These are phyloP conservation scores for Fulvia fulva DNA, from an alignment of 2,329 filamentous ascomycete genomes.

Conservation along the genomic window DNA sequence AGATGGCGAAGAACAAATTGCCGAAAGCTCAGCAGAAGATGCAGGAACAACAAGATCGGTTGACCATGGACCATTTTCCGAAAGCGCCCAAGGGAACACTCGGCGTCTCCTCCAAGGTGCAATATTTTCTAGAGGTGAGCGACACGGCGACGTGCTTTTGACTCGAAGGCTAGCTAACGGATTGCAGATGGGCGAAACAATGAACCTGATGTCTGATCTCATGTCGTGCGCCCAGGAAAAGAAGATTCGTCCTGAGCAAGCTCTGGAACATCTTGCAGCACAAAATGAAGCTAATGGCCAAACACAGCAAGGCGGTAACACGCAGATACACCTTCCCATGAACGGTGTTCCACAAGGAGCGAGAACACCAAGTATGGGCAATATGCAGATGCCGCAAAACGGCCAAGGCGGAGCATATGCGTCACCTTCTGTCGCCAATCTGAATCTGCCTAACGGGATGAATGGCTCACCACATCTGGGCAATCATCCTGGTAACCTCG, in stretches of 20 bases:
- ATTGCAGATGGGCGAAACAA: constrained; percentile 58
- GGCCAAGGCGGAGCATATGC: constrained; percentile 42
- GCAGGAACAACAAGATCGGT: constrained; percentile 43
- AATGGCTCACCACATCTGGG: constrained; percentile 47
- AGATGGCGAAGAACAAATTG: constrained; percentile 53
- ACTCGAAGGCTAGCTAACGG: constrained; percentile 13
- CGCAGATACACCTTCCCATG: constrained; percentile 44
- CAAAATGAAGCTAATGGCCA: constrained; percentile 38
- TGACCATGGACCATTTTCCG: constrained; percentile 45
- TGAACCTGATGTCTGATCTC: constrained; percentile 60
- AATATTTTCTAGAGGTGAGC: constrained; percentile 60
- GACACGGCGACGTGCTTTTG: neutral
- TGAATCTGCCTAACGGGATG: constrained; percentile 49
- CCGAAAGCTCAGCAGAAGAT: constrained; percentile 35
- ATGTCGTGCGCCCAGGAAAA: constrained; percentile 56
- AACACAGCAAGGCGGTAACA: constrained; percentile 35
- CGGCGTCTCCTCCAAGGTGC: constrained; percentile 54
- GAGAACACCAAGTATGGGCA: constrained; percentile 33
- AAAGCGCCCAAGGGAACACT: constrained; percentile 46
- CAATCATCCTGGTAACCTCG: constrained; percentile 29
- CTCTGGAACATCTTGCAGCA: constrained; percentile 51
- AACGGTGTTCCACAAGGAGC: constrained; percentile 33
- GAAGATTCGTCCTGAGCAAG: constrained; percentile 51
- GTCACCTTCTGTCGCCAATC: constrained; percentile 55
- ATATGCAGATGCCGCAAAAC: constrained; percentile 32